Base-by-base conservation (phyloP, 768 basidiomycete species). In the Chalciporus chontae region DNA sequence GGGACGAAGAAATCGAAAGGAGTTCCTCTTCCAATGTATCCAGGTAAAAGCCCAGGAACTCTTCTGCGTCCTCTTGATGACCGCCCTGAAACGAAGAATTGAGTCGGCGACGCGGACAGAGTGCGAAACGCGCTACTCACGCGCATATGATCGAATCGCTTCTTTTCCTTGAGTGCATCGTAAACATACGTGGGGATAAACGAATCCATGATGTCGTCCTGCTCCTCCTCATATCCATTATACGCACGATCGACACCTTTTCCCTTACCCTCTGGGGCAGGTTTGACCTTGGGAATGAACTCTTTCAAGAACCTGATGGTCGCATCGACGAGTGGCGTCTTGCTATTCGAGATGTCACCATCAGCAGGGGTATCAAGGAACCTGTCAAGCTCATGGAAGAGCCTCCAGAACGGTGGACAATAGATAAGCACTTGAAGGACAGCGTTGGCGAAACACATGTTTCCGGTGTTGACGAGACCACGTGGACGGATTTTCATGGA, bases 381-480 rank as follows among this genome's bases (percentile, higher is more conserved):
- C 59, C 74, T 76, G 24, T 80, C 86, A 3, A 97, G 71, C 53
- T 88, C 84, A 18, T 69, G 72, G 62, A 99, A 87, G 31, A 97
- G 68, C 40, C 75, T 75, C 61, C 84, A 83, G 67, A 98, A 97
- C 1, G 88, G 90, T n/a, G 80, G 77, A 58, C 87, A 92, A 67
- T 93, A 95, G 1, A 94, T 79, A 24, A 99, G 76, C 2, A 88
- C 81, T 71, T 98, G 95, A 26, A 99, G 73, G 19, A 97, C 89
- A 0, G 93, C 84, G 61, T 97, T 99, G 24, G 94, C 94, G 63
- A 97, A 99, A 66, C 95, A 99, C 84, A 97, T 85, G 69, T 99
- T 99, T 0, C 95, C 94, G 3, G 82, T 87, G 68, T 99, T 99
- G 57, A 98, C 76, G 43, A 99, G 71, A 5, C 95, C 95, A 13